Evolutionary conservation across 768 basidiomycete species (phyloP), one percentile per base, ranked within the genome.

Genomic region (Amanita thiersii): DNA sequence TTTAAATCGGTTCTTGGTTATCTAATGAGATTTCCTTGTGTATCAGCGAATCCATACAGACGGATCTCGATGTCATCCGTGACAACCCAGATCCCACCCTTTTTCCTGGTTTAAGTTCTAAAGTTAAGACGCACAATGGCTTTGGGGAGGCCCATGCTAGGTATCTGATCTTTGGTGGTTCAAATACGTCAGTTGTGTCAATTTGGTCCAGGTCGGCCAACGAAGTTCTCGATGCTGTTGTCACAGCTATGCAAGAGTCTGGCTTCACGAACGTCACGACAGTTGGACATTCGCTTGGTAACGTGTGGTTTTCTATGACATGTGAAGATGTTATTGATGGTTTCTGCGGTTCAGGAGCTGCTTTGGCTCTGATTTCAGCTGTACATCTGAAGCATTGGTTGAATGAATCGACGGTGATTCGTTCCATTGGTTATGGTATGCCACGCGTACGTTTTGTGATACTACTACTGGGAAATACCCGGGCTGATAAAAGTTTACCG

Each of bases 61-160:
- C 49, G 31, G 7, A 26, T 43, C 23, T 24, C 40, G 57, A 75
- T 45, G 54, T 79, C 37, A 1, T 58, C 23, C 57, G 63, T 48
- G 52, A 59, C 20, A 48, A 45, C 11, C 60, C 78, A 19, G 56
- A 73, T 50, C 23, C 65, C 1, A 55, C 55, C 0, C 64, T 80
- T 8, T 81, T 80, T 59, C 78, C 79, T 1, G 77, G 76, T 1
- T 53, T 78, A 12, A 50, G 64, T 19, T 55, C 53, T 10, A 56
- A 42, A 26, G 67, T 78, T 17, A 48, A 53, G 43, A 74, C 70
- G 12, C 79, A 75, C 49, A 60, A 64, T 26, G 78, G 80, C 2
- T 81, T 79, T 54, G 61, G 66, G 1, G 54, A 67, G 26, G 65
- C 66, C 35, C 78, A 79, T 28, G 66, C 71, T 21, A 37, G 12